A percentile compares a stretch with the other conserved stretches of the same genome.
phyloP scores from a whole-genome alignment of 2,329 filamentous ascomycete genomes.

The Pseudogymnoascus sp. region DNA sequence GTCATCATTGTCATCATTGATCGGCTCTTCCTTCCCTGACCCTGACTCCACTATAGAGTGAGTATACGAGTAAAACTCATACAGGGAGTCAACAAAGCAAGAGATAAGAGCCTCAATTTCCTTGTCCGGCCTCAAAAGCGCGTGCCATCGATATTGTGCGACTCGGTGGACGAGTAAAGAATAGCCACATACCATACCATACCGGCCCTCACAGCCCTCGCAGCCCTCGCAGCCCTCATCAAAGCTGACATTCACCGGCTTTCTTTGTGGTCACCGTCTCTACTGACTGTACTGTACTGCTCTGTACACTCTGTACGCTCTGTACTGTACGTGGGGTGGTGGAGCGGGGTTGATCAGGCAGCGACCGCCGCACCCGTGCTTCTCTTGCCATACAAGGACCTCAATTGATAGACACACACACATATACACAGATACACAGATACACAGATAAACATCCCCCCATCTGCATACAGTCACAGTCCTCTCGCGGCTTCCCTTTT shows the following conservation, averaged over 20 bases:
- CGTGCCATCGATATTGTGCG: background rate
- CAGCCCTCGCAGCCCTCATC: background rate
- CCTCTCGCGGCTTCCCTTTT: background rate
- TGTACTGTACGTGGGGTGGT: background rate
- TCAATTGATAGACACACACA: background rate
- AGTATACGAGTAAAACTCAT: background rate
- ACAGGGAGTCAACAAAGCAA: background rate
- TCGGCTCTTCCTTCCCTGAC: background rate
- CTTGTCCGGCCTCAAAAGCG: background rate
- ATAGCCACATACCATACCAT: background rate
- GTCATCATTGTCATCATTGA: background rate
- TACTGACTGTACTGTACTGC: background rate
- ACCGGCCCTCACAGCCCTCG: too few relatives aligned
- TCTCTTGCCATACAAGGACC: background rate
- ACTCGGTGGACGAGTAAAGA: background rate
- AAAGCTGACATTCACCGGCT: background rate
- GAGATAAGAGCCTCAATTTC: background rate
- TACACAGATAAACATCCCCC: background rate
- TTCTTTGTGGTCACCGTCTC: background rate
- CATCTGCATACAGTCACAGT: background rate
- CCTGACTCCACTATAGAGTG: background rate
- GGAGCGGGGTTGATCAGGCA: slow-evolving; percentile 4
- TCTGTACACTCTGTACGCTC: background rate
- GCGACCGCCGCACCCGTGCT: background rate
- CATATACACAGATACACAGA: background rate